Evolutionary conservation across 805 yeast genomes (phyloP).

Genomic region (Starmerella stellata): DNA sequence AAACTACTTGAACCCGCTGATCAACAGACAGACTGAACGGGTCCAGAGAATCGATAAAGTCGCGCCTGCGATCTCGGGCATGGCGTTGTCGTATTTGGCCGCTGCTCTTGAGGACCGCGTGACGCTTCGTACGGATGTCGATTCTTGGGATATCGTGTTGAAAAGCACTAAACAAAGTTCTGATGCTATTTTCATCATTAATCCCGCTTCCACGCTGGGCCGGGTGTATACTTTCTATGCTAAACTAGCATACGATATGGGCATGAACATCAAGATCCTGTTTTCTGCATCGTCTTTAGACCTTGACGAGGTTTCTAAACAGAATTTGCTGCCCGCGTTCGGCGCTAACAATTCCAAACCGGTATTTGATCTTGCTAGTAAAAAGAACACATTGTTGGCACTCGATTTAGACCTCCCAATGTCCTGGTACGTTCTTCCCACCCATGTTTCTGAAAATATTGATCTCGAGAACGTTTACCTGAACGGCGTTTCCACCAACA

Average conservation of each 20-base stretch:
- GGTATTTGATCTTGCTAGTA: slow-evolving; percentile 30
- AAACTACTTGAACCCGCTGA: slow-evolving; percentile 3
- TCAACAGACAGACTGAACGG: slow-evolving; percentile 12
- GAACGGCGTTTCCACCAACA: slow-evolving; percentile 22
- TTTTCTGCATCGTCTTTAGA: slow-evolving; percentile 16
- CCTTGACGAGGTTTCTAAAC: slow-evolving; percentile 10
- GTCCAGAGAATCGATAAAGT: slow-evolving; percentile 4
- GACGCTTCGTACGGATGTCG: slow-evolving; percentile 2
- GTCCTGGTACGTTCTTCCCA: slow-evolving; percentile 48
- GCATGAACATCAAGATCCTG: slow-evolving; percentile 24
- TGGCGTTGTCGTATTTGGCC: slow-evolving; percentile 6
- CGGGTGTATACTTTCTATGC: slow-evolving; percentile 41
- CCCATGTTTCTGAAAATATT: slow-evolving; percentile 26
- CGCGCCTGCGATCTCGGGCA: slow-evolving; percentile 6
- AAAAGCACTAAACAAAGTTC: neutral
- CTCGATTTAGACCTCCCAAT: slow-evolving; percentile 42
- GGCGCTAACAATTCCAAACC: slow-evolving; percentile 16
- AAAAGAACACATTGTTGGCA: slow-evolving; percentile 35
- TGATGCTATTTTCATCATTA: slow-evolving; percentile 27
- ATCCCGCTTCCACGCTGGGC: slow-evolving; percentile 54
- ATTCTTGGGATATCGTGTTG: slow-evolving; percentile 2
- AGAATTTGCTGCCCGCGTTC: slow-evolving; percentile 16
- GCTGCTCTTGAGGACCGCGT: slow-evolving; percentile 4
- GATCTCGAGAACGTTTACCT: slow-evolving; percentile 50
- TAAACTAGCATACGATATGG: slow-evolving; percentile 16